Conservation (phyloP, 768 basidiomycete genomes). For the Kwoniella mangroviensis region DNA sequence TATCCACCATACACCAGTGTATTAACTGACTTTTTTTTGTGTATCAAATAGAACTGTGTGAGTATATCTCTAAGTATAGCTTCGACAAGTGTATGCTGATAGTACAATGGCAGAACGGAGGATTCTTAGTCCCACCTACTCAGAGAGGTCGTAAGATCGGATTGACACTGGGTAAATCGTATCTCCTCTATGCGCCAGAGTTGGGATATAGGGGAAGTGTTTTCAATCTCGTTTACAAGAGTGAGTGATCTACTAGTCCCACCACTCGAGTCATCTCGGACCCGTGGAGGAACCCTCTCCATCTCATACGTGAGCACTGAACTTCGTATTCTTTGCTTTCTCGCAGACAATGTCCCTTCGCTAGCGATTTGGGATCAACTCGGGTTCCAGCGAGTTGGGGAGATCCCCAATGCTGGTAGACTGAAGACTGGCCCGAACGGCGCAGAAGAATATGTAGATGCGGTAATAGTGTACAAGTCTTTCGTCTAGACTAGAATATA, state of each 20-base stretch:
- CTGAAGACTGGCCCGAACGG: constrained; percentile 69
- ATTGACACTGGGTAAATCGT: constrained; percentile 73
- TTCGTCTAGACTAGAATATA: constrained; percentile 59
- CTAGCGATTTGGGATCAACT: constrained; percentile 76
- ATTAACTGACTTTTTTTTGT: background rate
- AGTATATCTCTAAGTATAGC: background rate
- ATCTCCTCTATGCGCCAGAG: constrained; percentile 76
- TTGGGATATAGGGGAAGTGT: constrained; percentile 63
- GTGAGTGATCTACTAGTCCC: constrained; percentile 34
- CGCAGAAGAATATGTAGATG: constrained; percentile 85
- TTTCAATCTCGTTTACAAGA: constrained; percentile 89
- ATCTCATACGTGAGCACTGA: background rate
- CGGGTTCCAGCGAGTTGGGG: constrained; percentile 76
- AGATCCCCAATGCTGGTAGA: constrained; percentile 67
- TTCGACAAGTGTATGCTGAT: background rate
- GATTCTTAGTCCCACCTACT: constrained; percentile 74
- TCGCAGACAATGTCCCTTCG: constrained; percentile 67
- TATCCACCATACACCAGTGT: background rate
- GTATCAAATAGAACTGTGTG: constrained; percentile 35
- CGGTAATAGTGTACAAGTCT: constrained; percentile 80
- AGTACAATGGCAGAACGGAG: constrained; percentile 69
- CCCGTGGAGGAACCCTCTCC: no score
- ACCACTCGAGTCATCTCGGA: background rate
- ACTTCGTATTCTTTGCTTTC: background rate
- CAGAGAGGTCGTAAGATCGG: constrained; percentile 74